Evolutionary conservation across 164 flowering plant genomes (phyloP).

Genomic region (Magnolia officinalis): DNA sequence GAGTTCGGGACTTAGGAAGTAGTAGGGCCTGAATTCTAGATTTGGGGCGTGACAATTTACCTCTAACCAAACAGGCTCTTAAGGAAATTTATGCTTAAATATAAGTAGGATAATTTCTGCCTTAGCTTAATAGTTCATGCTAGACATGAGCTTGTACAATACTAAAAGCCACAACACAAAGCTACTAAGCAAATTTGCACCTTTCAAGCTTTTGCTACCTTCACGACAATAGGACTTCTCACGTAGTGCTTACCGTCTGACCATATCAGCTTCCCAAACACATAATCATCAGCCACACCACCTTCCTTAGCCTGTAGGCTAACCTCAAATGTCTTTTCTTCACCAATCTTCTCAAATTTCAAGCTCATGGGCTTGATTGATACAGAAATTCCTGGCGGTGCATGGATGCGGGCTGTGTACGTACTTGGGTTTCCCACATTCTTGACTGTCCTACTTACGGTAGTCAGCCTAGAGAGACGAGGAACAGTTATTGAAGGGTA

Average conservation of each 20-base stretch:
- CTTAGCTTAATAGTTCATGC: too few species aligned
- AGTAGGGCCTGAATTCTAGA: too few species aligned
- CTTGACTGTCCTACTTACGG: slow-evolving; percentile 38
- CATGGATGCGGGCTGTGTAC: slow-evolving; percentile 29
- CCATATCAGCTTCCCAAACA: slow-evolving; percentile 64
- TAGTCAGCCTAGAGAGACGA: not conserved
- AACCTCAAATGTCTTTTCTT: slow-evolving; percentile 51
- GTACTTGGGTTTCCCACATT: slow-evolving; percentile 66
- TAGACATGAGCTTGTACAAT: too few species aligned
- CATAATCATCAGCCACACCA: slow-evolving; percentile 26
- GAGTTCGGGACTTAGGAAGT: too few species aligned
- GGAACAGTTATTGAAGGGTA: not conserved
- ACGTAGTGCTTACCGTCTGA: slow-evolving; percentile 62
- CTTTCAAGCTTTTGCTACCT: not conserved
- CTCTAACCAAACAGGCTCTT: too few species aligned
- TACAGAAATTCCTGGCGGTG: slow-evolving; percentile 40
- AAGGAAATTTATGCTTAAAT: too few species aligned
- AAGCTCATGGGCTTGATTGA: slow-evolving; percentile 40
- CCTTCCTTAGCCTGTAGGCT: slow-evolving; percentile 20
- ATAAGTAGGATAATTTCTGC: too few species aligned
- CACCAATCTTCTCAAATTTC: slow-evolving; percentile 42
- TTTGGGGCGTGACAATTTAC: too few species aligned
- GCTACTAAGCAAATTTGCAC: too few species aligned
- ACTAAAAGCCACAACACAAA: too few species aligned
- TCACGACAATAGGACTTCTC: slow-evolving; percentile 62